These are phyloP conservation scores for Zostera marina DNA, from an alignment of 116 monocot genomes.

Conservation along the genomic window DNA sequence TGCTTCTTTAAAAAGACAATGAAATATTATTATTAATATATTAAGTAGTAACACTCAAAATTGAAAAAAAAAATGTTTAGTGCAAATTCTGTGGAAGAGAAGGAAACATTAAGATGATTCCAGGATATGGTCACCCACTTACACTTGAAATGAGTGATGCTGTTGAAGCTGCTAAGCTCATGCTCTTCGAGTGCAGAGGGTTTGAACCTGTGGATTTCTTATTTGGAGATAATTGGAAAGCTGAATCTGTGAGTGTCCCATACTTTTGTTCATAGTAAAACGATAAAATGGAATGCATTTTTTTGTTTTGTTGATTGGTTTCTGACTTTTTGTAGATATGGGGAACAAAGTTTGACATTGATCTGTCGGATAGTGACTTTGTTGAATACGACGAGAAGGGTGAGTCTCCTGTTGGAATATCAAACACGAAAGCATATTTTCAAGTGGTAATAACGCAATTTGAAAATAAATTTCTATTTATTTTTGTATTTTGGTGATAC, in stretches of 20 bases:
- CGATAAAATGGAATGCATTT: too few relatives aligned
- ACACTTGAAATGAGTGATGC: conserved; percentile 41
- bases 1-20: neutral
- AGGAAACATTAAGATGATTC: conserved; percentile 68
- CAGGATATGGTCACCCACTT: conserved; percentile 68
- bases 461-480: neutral
- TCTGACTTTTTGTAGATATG: conserved; percentile 25
- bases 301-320: too few relatives aligned
- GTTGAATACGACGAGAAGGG: conserved; percentile 74
- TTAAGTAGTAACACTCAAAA: neutral
- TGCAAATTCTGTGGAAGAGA: conserved; percentile 92
- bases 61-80: conserved; percentile 13
- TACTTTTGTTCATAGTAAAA: too few relatives aligned
- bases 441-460: conserved; percentile 49
- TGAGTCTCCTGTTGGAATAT: conserved; percentile 41
- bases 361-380: conserved; percentile 51
- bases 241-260: conserved; percentile 59
- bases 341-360: conserved; percentile 33
- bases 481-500: neutral
- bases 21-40: neutral
- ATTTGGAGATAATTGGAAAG: conserved; percentile 70
- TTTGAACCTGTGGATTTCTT: conserved; percentile 59
- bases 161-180: conserved; percentile 23
- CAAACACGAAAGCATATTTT: conserved; percentile 25
- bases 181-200: conserved; percentile 85